Base-by-base conservation (phyloP, 1,284 basidiomycete genomes). In the Fomitopsis betulina region DNA sequence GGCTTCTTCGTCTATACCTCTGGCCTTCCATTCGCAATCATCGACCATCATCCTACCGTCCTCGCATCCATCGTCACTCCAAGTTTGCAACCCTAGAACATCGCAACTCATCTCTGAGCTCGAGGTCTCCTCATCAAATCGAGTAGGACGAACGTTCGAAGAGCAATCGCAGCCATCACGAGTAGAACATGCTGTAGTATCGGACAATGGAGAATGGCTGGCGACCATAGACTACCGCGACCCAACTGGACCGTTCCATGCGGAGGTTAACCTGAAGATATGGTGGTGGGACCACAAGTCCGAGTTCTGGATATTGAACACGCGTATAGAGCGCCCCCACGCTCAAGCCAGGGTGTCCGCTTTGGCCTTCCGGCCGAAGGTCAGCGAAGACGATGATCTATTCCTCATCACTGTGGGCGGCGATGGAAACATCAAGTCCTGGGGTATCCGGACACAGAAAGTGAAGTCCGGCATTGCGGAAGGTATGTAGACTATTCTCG, bases 61-160 rank as follows among this genome's bases (percentile, higher is more conserved):
- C 0, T 96, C 96, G 0, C 95, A 99, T 70, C 91, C 95, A 0
- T 96, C 96, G 5, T 94, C 94, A 13, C 76, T 99, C 45, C 97
- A 99, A 75, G 87, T 93, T 45, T 96, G 93, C 75, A 90, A 94
- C 35, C 87, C 90, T 0, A 74, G 80, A 13, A 81, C 85, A 8
- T 89, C 89, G 33, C 81, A 82, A 53, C 81, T 96, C 3, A 68
- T 94, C 1, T 87, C 87, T 53, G 96, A 99, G 73, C 79, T 99
- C 27, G 96, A 99, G 72, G 85, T 99, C 4, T 88, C 92, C 0
- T 93, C 96, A 9, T 95, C 94, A 21, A 99, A 98, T 75, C 85
- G 94, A 58, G 86, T 98, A 17, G 93, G 93, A 23, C 79, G 91
- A 62, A 80, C 86, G 58, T 93, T 95, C 53, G 91, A 96, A 58